Conservation (phyloP, 768 basidiomycete genomes). For the Mycena rebaudengoi region DNA sequence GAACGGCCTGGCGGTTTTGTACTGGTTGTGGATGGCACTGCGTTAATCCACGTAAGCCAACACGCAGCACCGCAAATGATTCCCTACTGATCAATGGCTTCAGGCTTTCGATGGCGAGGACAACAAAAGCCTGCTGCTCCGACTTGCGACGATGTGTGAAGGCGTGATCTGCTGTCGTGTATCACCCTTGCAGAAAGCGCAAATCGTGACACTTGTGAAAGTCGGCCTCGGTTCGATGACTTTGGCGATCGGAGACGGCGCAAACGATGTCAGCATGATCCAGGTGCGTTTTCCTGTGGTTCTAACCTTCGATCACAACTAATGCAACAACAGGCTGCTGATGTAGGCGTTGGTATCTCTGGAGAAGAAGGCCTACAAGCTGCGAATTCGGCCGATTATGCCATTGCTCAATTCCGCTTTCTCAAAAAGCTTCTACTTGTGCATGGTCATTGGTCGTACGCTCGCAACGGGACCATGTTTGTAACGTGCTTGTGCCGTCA, state of each 20-base stretch:
- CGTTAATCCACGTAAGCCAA: conserved; percentile 68
- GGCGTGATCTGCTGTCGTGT: conserved; percentile 98
- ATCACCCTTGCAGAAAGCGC: conserved; percentile 96
- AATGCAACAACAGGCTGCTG: conserved; percentile 68
- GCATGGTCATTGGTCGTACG: conserved; percentile 98
- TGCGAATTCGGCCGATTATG: conserved; percentile 99
- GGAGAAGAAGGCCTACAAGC: conserved; percentile 99
- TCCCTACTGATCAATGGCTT: not conserved
- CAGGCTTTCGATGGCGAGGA: conserved; percentile 79
- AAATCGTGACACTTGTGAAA: conserved; percentile 92
- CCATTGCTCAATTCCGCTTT: conserved; percentile 95
- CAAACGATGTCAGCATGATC: conserved; percentile 99
- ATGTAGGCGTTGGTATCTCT: conserved; percentile 96
- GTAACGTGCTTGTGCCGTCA: not conserved
- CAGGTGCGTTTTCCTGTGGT: conserved; percentile 55
- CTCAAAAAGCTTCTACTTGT: conserved; percentile 91
- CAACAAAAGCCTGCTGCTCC: conserved; percentile 78
- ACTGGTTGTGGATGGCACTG: conserved; percentile 90
- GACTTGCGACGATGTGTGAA: conserved; percentile 87
- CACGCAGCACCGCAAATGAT: not conserved
- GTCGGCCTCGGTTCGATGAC: conserved; percentile 93
- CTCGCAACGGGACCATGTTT: conserved; percentile 93
- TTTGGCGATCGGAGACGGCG: conserved; percentile 97
- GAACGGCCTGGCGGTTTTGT: conserved; percentile 92
- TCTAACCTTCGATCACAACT: not conserved